A percentile compares a stretch with the other conserved stretches of the same genome.
Evolutionary conservation across 441 rosid species (phyloP).

Genomic region (Hura crepitans): DNA sequence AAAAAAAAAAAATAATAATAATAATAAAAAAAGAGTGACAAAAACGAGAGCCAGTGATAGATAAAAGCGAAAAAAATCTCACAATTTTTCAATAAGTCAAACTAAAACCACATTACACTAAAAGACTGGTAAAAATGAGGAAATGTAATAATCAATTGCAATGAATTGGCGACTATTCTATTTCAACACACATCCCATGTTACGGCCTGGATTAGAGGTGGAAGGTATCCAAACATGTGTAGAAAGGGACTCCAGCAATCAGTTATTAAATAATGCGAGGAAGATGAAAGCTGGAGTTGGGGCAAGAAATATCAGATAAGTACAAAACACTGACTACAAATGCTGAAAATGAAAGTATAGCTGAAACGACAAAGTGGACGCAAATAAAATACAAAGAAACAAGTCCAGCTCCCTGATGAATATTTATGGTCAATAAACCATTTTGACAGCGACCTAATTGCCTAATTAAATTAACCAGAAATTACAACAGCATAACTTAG

Average conservation of each 20-base stretch:
- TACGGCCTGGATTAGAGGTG: constrained; percentile 3
- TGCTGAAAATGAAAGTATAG: neutral
- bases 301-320: neutral
- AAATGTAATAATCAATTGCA: neutral
- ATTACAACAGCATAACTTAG: neutral
- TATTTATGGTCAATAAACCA: too few relatives aligned
- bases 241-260: neutral
- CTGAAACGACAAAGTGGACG: neutral
- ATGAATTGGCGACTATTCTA: neutral
- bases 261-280: neutral
- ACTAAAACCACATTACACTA: neutral
- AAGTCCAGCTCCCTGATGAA: neutral
- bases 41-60: neutral
- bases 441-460: too few relatives aligned
- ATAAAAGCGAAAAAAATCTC: neutral
- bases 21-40: neutral
- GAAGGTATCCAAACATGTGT: neutral
- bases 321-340: neutral
- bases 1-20: neutral
- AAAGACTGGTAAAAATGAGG: neutral
- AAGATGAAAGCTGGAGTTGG: neutral
- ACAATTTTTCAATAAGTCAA: neutral
- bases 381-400: neutral
- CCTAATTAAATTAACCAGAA: neutral
- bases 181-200: neutral